Base-by-base conservation (phyloP, 495 filamentous ascomycete species). In the Tuber umbilicatum region DNA sequence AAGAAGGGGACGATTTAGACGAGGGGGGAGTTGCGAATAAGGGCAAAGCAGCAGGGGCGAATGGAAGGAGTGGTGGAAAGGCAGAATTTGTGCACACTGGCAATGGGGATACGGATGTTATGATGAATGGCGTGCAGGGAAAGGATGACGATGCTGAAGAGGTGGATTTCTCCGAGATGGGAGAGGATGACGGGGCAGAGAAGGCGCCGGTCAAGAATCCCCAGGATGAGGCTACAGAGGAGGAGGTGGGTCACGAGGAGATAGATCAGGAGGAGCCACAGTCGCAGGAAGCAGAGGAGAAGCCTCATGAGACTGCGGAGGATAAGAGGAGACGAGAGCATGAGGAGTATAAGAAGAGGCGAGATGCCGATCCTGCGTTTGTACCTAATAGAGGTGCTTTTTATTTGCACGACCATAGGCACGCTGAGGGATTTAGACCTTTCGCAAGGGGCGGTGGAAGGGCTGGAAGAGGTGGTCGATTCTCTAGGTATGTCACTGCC, bases 401-500 rank as follows among this genome's bases (percentile, higher is more conserved):
- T 86, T 99, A 97, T 86, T 90, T 98, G 86, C 95, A 99, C 83
- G 95, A 99, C 82, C 93, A 97, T 78, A 88, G 94, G 75, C 89
- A 92, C 71, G 91, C 91, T 45, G 87, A 91, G 35, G 91, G 90
- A 55, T 92, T 92, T 77, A 86, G 91, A 70, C 90, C 90, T 67
- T 93, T 90, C 82, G 88, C 89, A 19, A 85, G 89, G 81, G 86
- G 89, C 23, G 84, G 86, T 70, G 87, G 90, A 73, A 73, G 79
- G 80, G 82, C 86, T 76, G 88, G 87, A 37, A 82, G 87, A 81
- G 87, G 87, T 12, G 80, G 80, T 45, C 77, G 80, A 69, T 81
- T 76, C 42, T 73, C 77, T 78, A 72, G 79, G 79, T 81, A 81
- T 70, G 73, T 78, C 7, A 4, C 31, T 37, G 35, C 9, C 17